These are phyloP conservation scores for Trametes meyenii DNA, from an alignment of 768 basidiomycete genomes.

Conservation along the genomic window DNA sequence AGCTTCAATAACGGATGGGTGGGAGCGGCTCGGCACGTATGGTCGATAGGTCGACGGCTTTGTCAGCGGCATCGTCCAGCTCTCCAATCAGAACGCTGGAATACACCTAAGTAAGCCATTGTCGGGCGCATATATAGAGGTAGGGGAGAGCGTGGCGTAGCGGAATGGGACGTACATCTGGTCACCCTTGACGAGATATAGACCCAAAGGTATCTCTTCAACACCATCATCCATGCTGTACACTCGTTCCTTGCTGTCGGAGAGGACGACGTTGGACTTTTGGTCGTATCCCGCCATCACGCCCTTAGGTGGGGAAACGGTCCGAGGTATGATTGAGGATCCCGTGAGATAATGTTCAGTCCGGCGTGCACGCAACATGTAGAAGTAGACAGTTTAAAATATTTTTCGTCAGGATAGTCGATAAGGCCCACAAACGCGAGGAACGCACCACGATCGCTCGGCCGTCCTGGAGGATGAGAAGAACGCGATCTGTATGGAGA, in stretches of 20 bases:
- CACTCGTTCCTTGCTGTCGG: slow-evolving; percentile 91
- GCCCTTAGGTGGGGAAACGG: slow-evolving; percentile 54
- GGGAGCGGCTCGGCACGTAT: slow-evolving; percentile 89
- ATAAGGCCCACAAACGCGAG: background rate
- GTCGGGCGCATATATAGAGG: background rate
- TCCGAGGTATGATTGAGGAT: slow-evolving; percentile 1
- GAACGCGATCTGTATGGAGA: slow-evolving; percentile 68
- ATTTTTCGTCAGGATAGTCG: background rate
- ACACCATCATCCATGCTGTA: slow-evolving; percentile 91
- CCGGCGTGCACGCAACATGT: too few species aligned
- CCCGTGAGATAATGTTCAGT: background rate
- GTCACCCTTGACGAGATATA: slow-evolving; percentile 98
- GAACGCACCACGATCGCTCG: slow-evolving; percentile 85
- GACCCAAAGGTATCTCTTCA: slow-evolving; percentile 90
- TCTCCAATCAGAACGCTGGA: slow-evolving; percentile 78
- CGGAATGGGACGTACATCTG: slow-evolving; percentile 77
- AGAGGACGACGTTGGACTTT: slow-evolving; percentile 94
- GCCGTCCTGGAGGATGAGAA: slow-evolving; percentile 95
- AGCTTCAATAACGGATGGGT: slow-evolving; percentile 69
- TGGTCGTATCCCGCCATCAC: slow-evolving; percentile 91
- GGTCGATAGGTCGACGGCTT: slow-evolving; percentile 68
- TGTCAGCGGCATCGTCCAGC: slow-evolving; percentile 81
- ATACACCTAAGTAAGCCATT: background rate
- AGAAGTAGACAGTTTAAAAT: too few species aligned
- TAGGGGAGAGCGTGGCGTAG: background rate